Conservation (phyloP, 305 asterid genomes). For the Solanum hybrid region DNA sequence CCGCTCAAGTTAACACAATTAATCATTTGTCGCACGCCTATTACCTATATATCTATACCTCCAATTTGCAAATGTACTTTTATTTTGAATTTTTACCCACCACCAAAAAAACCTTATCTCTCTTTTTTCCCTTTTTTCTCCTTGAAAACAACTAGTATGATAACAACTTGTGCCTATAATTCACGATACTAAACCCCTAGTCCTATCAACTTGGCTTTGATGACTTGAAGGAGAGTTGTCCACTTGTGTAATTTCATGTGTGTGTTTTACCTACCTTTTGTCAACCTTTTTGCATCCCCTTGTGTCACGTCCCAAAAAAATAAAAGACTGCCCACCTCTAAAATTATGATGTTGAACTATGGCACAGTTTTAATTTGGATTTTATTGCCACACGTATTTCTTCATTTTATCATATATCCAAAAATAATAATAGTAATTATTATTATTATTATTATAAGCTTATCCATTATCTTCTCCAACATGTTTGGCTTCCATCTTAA, state of each 20-base stretch:
- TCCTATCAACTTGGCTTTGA: constrained; percentile 37
- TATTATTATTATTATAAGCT: not conserved
- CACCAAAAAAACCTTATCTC: not conserved
- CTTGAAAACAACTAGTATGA: constrained; percentile 18
- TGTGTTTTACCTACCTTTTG: constrained; percentile 44
- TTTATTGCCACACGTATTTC: constrained; percentile 28
- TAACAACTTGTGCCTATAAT: constrained; percentile 32
- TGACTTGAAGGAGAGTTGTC: constrained; percentile 26
- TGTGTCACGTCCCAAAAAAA: constrained; percentile 18
- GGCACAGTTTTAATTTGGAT: constrained; percentile 16
- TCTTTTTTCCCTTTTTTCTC: not conserved
- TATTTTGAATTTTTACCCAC: constrained; percentile 8
- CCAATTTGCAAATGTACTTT: not conserved
- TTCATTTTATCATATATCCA: not conserved
- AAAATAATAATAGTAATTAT: not conserved
- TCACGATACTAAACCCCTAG: constrained; percentile 22
- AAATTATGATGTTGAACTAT: constrained; percentile 24
- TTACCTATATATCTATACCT: not conserved
- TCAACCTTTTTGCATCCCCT: constrained; percentile 17
- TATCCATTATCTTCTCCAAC: constrained; percentile 19
- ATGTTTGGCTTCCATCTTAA: not conserved
- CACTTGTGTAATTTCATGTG: constrained; percentile 44
- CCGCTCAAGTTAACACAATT: not conserved
- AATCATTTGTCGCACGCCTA: not conserved
- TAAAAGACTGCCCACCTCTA: constrained; percentile 32